Evolutionary conservation across 2,329 filamentous ascomycete genomes (phyloP), one percentile per base, ranked within the genome.

Genomic region (Ampelomyces quisqualis): DNA sequence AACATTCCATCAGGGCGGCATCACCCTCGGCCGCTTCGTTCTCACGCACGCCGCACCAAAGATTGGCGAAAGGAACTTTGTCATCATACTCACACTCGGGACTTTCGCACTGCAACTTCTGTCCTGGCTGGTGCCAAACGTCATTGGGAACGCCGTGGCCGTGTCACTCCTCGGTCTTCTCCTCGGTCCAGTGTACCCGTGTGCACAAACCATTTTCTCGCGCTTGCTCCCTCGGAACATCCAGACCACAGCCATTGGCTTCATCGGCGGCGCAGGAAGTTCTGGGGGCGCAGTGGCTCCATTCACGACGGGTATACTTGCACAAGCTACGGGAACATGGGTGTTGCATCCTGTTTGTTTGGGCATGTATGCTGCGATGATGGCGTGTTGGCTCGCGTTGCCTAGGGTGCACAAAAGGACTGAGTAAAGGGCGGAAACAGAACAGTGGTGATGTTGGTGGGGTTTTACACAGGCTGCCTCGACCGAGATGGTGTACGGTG

Each of bases 111-210:
- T 91, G 49, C 80, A 93, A 68, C 65, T 90, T n/a, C 72, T 93
- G 18, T 83, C 88, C 7, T 93, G 88, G 88, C 71, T 81, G 21
- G 77, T 90, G 18, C 87, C 86, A 1, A 88, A 88, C 60, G 72
- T 90, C 24, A 71, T 74, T 40, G 72, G 71, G 19, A 69, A 75
- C 32, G 70, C 73, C n/a, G 70, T 77, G 19, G 73, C 75, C 9
- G 70, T 66, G 0, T 59, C 64, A 2, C 70, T 93, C 17, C 76
- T 93, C 13, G 89, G 89, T 9, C 68, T 93, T 6, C 67, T 93
- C 20, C 73, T 94, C 0, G 88, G 89, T 0, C 88, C 88, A 0
- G 77, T 94, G 4, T 94, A 90, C 58, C 87, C 88, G 0, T 90
- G 85, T 60, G 80, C 83, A 0, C 77, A 79, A 3, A 77, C 79